A percentile compares a stretch with the other conserved stretches of the same genome.
phyloP scores from a whole-genome alignment of 306 rosid genomes.

The Hippophae tibetana region DNA sequence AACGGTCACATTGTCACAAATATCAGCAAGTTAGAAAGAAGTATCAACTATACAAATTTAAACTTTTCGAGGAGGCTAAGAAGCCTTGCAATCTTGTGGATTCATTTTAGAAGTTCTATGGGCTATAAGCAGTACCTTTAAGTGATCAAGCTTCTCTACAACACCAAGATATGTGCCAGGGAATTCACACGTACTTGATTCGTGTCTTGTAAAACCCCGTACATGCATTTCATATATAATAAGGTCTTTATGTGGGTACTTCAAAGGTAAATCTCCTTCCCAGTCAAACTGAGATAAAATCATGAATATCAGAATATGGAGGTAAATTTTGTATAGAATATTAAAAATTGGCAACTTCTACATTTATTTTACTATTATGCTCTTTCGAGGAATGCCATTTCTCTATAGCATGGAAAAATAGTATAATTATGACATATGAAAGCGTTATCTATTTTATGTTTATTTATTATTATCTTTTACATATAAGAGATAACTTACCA shows the following conservation, averaged over 20 bases:
- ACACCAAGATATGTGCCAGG: conserved; percentile 95
- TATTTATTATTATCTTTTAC: too few relatives aligned
- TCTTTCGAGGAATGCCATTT: too few relatives aligned
- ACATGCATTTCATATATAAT: conserved; percentile 93
- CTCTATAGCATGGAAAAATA: too few relatives aligned
- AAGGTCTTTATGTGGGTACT: conserved; percentile 70
- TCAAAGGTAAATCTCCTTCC: conserved; percentile 95
- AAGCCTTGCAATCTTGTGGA: neutral
- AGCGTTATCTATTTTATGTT: too few relatives aligned
- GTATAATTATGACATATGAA: too few relatives aligned
- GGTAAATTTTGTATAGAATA: neutral
- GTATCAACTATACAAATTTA: conserved; percentile 3
- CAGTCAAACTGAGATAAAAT: conserved; percentile 73
- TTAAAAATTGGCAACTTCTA: too few relatives aligned
- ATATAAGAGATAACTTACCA: too few relatives aligned
- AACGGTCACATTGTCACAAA: neutral
- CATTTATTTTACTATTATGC: too few relatives aligned
- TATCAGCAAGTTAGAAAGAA: neutral
- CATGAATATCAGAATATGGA: conserved; percentile 1
- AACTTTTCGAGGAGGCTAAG: conserved; percentile 4
- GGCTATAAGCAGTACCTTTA: conserved; percentile 45
- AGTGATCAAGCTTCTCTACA: conserved; percentile 85
- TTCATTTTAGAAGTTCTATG: conserved; percentile 5
- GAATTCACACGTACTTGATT: conserved; percentile 54
- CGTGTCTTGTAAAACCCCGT: conserved; percentile 83